Evolutionary conservation across 306 rosid species (phyloP), one percentile per base, ranked within the genome.

Genomic region (Dalbergia cochinchinensis): DNA sequence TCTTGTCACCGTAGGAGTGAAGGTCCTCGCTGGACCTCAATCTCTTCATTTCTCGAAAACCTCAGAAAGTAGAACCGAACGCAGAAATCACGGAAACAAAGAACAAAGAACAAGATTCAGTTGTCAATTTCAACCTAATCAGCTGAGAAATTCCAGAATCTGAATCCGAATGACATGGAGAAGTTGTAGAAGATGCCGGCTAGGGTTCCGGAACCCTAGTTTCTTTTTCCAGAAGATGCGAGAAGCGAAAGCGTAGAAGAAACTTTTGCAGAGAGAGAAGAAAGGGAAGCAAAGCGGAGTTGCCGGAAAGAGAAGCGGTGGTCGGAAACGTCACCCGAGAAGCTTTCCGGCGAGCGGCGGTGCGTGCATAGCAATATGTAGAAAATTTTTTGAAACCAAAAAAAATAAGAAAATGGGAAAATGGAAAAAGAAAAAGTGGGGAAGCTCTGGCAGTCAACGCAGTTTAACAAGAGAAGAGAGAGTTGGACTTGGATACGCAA

Each of bases 21-120:
- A 92, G 94, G 86, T 91, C 97, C 39, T 94, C 99, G 76, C 91
- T 92, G 37, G 98, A 92, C 83, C 94, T 85, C 91, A 91, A 81
- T 83, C 97, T 91, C 97, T 92, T 94, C 98, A 94, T 94, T 94
- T 71, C 47, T 51, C 9, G 8, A 22, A 4, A 68, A 74, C 53
- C 41, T 15, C 61, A 11, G 0, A 71, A 77, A 13, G 5, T 33
- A 55, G 15, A 78, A 74, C 26, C 2, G 42, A 20, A 59, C 3
- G 22, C 14, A 11, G 31, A n/a, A 63, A 13, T 15, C 76, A 16
- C 73, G 66, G 12, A 78, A 82, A 78, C 84, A 44, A 39, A 59
- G 62, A 66, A n/a, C 84, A 44, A 39, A 59, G 62, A 66, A n/a
- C 55, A 19, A 76, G 9, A 65, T 7, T 34, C 44, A 4, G 22